phyloP scores from a whole-genome alignment of 2,329 filamentous ascomycete species.

The Thielaviopsis euricoi region DNA sequence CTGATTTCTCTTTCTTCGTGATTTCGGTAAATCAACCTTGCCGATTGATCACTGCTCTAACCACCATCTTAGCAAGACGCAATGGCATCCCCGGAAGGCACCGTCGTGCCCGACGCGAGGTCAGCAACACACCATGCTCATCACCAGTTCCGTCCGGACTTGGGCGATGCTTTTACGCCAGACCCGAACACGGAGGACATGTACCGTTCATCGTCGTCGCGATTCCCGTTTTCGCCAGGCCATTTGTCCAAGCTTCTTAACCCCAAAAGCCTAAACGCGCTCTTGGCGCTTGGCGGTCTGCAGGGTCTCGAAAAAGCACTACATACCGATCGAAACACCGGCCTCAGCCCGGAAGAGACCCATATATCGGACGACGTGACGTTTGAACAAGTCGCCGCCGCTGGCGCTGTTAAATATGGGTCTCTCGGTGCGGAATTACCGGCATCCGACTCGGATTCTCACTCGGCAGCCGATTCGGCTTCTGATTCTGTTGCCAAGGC shows the following conservation, averaged over 20 bases:
- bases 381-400: conserved; percentile 42
- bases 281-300: conserved; percentile 59
- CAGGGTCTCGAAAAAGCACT: conserved; percentile 58
- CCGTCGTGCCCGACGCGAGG: background rate
- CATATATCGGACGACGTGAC: conserved; percentile 43
- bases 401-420: conserved; percentile 8
- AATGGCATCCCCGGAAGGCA: conserved; percentile 1
- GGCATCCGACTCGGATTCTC: background rate
- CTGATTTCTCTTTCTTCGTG: background rate
- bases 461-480: background rate
- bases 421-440: background rate
- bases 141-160: conserved; percentile 13
- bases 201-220: conserved; percentile 45
- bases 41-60: background rate
- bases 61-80: background rate
- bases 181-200: conserved; percentile 60
- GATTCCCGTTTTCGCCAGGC: conserved; percentile 55
- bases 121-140: background rate
- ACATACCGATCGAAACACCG: conserved; percentile 44
- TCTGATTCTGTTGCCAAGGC: background rate
- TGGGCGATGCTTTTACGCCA: conserved; percentile 19
- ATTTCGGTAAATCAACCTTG: background rate
- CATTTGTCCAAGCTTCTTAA: conserved; percentile 64
- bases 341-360: conserved; percentile 55
- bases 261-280: conserved; percentile 60